Conservation (phyloP, 257 asterid genomes). For the Cinchona pubescens region DNA sequence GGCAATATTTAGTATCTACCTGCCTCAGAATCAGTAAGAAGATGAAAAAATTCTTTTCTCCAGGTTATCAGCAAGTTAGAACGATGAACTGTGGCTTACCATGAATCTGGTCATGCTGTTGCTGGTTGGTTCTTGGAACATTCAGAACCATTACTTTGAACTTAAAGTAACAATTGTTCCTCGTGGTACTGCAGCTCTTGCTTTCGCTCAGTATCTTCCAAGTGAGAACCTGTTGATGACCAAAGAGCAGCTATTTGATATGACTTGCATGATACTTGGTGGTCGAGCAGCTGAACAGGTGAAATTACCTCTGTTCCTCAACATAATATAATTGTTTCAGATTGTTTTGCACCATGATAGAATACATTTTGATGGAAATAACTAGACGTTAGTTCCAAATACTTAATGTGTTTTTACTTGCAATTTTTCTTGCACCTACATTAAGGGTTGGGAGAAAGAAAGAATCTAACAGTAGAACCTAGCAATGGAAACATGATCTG, state of each 20-base stretch:
- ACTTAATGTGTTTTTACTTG: background rate
- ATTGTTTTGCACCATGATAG: background rate
- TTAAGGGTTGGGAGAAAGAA: background rate
- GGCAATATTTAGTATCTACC: background rate
- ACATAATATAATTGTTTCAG: background rate
- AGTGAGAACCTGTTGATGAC: constrained; percentile 80
- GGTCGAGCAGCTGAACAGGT: constrained; percentile 99
- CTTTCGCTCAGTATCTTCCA: constrained; percentile 85
- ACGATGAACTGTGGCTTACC: constrained; percentile 78
- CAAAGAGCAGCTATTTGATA: constrained; percentile 80
- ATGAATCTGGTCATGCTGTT: constrained; percentile 93
- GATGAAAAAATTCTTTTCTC: background rate
- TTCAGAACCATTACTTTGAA: constrained; percentile 79
- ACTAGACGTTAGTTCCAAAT: background rate
- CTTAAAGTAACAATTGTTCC: constrained; percentile 85
- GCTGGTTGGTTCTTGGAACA: constrained; percentile 88
- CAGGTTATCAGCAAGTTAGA: constrained; percentile 79
- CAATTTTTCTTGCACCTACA: background rate
- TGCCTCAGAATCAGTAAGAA: background rate
- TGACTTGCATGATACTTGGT: constrained; percentile 91
- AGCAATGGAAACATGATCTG: background rate
- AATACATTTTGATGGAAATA: background rate
- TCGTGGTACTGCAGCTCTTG: constrained; percentile 90
- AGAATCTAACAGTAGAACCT: background rate
- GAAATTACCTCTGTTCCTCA: constrained; percentile 1